A percentile compares a stretch with the other conserved stretches of the same genome.
Conservation (phyloP, 2,329 filamentous ascomycete species). For the Pyricularia sp. region DNA sequence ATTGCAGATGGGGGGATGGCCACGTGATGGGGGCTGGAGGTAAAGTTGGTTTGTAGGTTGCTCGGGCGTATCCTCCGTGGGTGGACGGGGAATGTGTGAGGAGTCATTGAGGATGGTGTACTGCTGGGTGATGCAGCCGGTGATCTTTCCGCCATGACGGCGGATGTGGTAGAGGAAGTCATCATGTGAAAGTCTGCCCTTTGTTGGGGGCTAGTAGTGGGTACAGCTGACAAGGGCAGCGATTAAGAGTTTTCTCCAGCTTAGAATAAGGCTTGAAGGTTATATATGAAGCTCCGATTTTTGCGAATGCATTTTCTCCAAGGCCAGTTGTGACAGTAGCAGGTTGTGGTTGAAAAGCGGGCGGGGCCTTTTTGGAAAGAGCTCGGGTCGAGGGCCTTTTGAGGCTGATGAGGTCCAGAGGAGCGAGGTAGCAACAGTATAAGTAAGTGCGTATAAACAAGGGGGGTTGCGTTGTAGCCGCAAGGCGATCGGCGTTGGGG, state of each 20-base stretch:
- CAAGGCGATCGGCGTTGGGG: constrained; percentile 10
- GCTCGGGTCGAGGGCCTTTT: neutral
- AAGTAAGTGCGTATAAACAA: constrained; percentile 3
- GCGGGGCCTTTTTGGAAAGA: constrained; percentile 3
- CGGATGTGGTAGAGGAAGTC: neutral
- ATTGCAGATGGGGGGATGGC: constrained; percentile 41
- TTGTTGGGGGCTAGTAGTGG: neutral
- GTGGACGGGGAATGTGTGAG: constrained; percentile 20
- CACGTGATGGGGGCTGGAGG: constrained; percentile 24
- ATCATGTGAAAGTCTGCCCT: neutral
- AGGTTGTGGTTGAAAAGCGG: constrained; percentile 11
- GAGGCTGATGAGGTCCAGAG: neutral
- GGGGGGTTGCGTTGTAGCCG: constrained; percentile 10
- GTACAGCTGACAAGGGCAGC: neutral
- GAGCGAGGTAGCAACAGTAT: neutral
- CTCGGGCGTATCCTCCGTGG: constrained; percentile 33
- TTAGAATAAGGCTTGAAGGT: constrained; percentile 9
- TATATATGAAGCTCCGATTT: constrained; percentile 15
- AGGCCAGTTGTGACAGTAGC: constrained; percentile 6
- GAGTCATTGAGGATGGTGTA: constrained; percentile 32
- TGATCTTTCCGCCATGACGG: constrained; percentile 1
- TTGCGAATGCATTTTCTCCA: constrained; percentile 18
- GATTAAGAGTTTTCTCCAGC: neutral
- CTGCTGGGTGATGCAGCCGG: constrained; percentile 17
- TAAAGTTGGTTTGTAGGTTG: constrained; percentile 37